Base-by-base conservation (phyloP, 164 flowering plant species). In the Piper longum region DNA sequence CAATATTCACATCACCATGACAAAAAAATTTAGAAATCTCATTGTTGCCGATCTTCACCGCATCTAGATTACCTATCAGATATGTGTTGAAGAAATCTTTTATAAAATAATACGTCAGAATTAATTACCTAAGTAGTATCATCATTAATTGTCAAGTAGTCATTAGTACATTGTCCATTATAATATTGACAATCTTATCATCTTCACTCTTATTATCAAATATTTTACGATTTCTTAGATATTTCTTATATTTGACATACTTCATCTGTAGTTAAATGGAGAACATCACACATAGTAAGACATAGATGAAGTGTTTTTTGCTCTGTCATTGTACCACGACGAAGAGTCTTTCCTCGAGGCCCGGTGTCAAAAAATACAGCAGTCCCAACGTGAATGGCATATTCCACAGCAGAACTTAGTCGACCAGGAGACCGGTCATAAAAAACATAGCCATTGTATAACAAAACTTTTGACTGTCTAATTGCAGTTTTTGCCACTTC, bases 341-440 rank as follows among this genome's bases (percentile, higher is more conserved):
- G 70, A 68, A 88, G 89, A 62, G 85, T 77, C 77, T 75, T 93
- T 69, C 97, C 99, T 16, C 95, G 87, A 61, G 99, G 99, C 57
- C 97, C 99, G 77, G 99, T 97, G 81, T 93, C 97, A 76, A 93
- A 93, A 72, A 93, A 93, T 26, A 93, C 62, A 41, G 89, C 66
- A 16, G 95, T 93, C 41, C 88, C 97, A 72, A 88, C 95, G 77
- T 88, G 86, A 62, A 78, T 76, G 55, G 99, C 95, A 77, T 83
- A 85, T 16, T 88, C 87, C 44, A 90, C 19, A 45, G 82, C 82
- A 65, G 92, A 76, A 9, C 66, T 56, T 48, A 93, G 69, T 64
- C 88, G 36, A 57, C 66, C 48, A 51, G 99, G 92, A 61, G 86
- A 74, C 14, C 88, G 83, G 70, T 90, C 99, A 72, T 90, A 96